Evolutionary conservation across 2,329 filamentous ascomycete species (phyloP).

Genomic region (Ilyonectria destructans): DNA sequence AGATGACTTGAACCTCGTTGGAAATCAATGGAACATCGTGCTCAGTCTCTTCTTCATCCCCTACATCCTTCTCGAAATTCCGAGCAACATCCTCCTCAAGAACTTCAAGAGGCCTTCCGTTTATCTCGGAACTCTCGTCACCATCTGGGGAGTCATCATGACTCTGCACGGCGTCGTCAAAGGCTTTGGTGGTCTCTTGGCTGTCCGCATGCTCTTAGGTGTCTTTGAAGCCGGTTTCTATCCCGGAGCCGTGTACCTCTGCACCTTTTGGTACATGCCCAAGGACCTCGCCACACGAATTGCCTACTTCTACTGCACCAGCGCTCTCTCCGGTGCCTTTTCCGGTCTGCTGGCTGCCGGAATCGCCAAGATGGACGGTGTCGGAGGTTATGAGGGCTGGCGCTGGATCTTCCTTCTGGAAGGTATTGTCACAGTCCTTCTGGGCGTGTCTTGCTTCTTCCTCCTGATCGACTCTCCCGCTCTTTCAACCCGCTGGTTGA

Average conservation of each 20-base stretch:
- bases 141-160: constrained; percentile 58
- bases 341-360: constrained; percentile 41
- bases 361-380: constrained; percentile 45
- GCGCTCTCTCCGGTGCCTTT: constrained; percentile 66
- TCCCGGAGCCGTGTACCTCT: constrained; percentile 50
- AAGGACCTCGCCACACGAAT: constrained; percentile 48
- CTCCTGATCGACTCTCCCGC: constrained; percentile 61
- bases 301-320: constrained; percentile 48
- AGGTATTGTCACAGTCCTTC: constrained; percentile 66
- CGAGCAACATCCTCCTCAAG: constrained; percentile 78
- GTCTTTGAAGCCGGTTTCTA: constrained; percentile 56
- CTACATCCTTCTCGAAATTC: constrained; percentile 48
- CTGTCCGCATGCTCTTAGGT: constrained; percentile 49
- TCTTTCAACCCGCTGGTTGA: constrained; percentile 54
- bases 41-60: constrained; percentile 74
- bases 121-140: constrained; percentile 77
- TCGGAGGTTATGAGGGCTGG: constrained; percentile 70
- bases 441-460: constrained; percentile 59
- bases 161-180: constrained; percentile 47
- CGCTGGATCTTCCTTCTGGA: constrained; percentile 72
- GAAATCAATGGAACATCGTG: constrained; percentile 72
- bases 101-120: constrained; percentile 71
- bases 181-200: constrained; percentile 50
- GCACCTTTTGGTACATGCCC: constrained; percentile 52
- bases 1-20: constrained; percentile 62